Evolutionary conservation across 176 grass and related monocot genomes (phyloP).

Genomic region (Metroxylon sagu): DNA sequence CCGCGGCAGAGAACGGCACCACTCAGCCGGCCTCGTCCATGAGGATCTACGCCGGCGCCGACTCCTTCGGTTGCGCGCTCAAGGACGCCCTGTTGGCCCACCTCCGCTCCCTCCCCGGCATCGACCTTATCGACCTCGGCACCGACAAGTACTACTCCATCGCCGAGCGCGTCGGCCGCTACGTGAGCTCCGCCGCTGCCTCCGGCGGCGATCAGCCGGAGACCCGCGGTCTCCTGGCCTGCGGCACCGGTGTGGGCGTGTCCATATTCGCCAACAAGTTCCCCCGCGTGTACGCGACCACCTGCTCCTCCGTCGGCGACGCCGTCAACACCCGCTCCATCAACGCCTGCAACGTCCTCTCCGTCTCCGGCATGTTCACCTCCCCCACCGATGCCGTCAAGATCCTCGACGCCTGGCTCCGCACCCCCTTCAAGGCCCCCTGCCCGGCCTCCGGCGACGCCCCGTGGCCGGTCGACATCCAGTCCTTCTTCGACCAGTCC

Average conservation of each 20-base stretch:
- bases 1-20: background rate
- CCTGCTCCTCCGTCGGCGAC: conserved; percentile 56
- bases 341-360: conserved; percentile 90
- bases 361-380: conserved; percentile 57
- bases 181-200: conserved; percentile 28
- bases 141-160: conserved; percentile 84
- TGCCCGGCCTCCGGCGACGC: conserved; percentile 65
- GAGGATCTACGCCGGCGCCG: conserved; percentile 72
- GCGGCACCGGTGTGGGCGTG: conserved; percentile 80
- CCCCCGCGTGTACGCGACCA: conserved; percentile 71
- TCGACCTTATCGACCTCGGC: conserved; percentile 68
- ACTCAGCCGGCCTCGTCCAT: conserved; percentile 2
- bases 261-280: conserved; percentile 94
- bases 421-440: conserved; percentile 65
- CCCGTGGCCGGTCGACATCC: conserved; percentile 63
- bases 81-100: conserved; percentile 70
- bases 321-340: conserved; percentile 85
- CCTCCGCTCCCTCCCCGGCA: conserved; percentile 49
- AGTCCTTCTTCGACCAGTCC: conserved; percentile 55
- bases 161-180: conserved; percentile 45
- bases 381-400: conserved; percentile 34
- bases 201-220: conserved; percentile 3
- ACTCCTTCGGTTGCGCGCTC: conserved; percentile 49
- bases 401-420: conserved; percentile 72
- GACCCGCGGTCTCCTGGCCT: conserved; percentile 58